Base-by-base conservation (phyloP, 805 yeast species). In the Nakazawaea sp. region DNA sequence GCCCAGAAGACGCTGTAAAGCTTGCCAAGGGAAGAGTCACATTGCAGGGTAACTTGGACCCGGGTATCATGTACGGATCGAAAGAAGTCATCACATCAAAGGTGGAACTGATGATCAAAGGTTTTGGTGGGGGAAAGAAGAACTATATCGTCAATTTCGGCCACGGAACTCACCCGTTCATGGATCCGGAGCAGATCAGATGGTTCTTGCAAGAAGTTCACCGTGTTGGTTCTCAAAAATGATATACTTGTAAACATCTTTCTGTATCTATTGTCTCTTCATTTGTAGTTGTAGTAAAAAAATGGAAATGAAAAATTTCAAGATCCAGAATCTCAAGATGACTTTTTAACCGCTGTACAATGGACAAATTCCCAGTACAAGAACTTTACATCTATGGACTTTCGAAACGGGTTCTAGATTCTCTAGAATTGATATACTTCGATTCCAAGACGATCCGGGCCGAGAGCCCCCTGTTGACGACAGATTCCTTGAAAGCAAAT, bases 91-190 rank as follows among this genome's bases (percentile, higher is more conserved):
- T 92, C 48, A 66, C 90, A 16, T 58, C 68, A 44, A 88, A 88
- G 62, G 95, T 85, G 13, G 84, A 84, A 61, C 70, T 70, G 45
- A 92, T 92, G 98, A 81, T 92, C 43, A 57, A 68, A 42, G 95
- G 89, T 5, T 92, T 92, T 55, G 92, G 92, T n/a, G 95, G 95
- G 31, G 96, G 96, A 17, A 87, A 87, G 59, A 77, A 84, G 53
- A 73, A 81, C 52, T 92, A 92, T 63, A 90, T 92, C 47, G 81
- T 90, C 49, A 92, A 92, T 66, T 84, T 92, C 53, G 98, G 98
- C 32, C 98, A 92, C 51, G 98, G 98, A 13, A 92, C 98, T 17
- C 97, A 88, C 57, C 98, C 98, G 17, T 87, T 85, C 62, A 88
- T 92, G 95, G 82, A 86, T 45, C 96, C 97, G 9, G 95, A 84